Base-by-base conservation (phyloP, 768 basidiomycete species). In the Hydnomerulius pinastri region DNA sequence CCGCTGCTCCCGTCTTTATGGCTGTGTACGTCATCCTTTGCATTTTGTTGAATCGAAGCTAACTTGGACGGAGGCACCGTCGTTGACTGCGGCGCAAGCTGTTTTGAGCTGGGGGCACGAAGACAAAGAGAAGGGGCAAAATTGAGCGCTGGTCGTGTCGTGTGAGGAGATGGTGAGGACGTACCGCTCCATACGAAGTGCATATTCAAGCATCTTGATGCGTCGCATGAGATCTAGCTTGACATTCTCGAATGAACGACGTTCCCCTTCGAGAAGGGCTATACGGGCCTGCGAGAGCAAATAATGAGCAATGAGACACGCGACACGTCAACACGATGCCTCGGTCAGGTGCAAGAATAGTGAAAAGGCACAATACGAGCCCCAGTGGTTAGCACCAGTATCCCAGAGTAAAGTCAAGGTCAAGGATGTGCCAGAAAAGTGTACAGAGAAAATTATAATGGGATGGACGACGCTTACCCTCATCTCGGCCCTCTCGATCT, bases 401-500 rank as follows among this genome's bases (percentile, higher is more conserved):
- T 6, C n/a, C n/a, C n/a, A n/a, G n/a, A n/a, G n/a, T n/a, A 28
- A 40, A 38, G 7, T 46, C 27, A 21, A 48, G 40, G 32, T 9
- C n/a, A 27, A 9, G 29, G 48, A 38, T 17, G 43, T 33, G 28
- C 44, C 21, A 17, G 15, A 27, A 7, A 21, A 17, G 20, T 11
- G 4, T 13, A 35, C 28, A 42, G 42, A 37, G 37, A 51, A 53
- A 53, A 50, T 4, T 5, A 10, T 15, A 33, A 50, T 11, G 28
- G 53, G 47, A 45, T 37, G 44, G 36, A 55, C 55, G 48, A 54
- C 36, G 83, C 90, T 63, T 57, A 94, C 93, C 80, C 96, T 81
- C 95, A 98, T 98, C 73, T 98, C 97, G 27, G 97, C 97, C 60
- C 97, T 79, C 73, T 98, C 97, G 62, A 99, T 99, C 78, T 99